Percentiles rank a stretch among this genome's conserved stretches.
phyloP scores from a whole-genome alignment of 2,329 filamentous ascomycete species.

The Furcasterigmium furcatum region DNA sequence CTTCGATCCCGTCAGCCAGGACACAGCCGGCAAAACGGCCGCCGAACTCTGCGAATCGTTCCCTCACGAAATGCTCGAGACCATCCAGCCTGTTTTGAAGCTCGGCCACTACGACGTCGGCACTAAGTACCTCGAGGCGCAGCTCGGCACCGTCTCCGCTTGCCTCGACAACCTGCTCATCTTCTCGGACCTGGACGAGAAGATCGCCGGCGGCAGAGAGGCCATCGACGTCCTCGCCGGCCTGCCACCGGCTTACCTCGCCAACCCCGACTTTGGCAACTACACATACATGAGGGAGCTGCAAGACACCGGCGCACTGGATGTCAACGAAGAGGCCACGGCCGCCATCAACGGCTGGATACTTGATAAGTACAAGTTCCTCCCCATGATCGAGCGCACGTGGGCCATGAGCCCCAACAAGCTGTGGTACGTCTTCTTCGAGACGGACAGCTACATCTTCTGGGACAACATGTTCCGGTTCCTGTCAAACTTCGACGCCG shows the following conservation, averaged over 20 bases:
- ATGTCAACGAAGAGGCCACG: slow-evolving; percentile 21
- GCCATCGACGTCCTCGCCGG: slow-evolving; percentile 42
- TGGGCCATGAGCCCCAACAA: slow-evolving; percentile 42
- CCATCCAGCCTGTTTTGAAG: slow-evolving; percentile 37
- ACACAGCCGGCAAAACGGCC: slow-evolving; percentile 9
- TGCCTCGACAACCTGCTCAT: slow-evolving; percentile 44
- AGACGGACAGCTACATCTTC: slow-evolving; percentile 48
- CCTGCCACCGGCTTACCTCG: slow-evolving; percentile 35
- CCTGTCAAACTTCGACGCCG: slow-evolving; percentile 43
- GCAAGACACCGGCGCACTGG: slow-evolving; percentile 26
- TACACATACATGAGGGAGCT: slow-evolving; percentile 37
- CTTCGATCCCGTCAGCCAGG: slow-evolving; percentile 19
- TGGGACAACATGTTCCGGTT: slow-evolving; percentile 43
- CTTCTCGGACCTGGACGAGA: slow-evolving; percentile 47
- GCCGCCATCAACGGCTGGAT: slow-evolving; percentile 41
- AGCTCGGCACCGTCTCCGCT: slow-evolving; percentile 49
- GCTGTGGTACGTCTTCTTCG: slow-evolving; percentile 54
- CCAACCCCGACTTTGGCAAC: slow-evolving; percentile 27
- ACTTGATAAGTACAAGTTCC: slow-evolving; percentile 55
- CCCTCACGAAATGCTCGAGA: slow-evolving; percentile 17
- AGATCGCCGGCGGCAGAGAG: slow-evolving; percentile 34
- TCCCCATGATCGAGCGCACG: slow-evolving; percentile 50
- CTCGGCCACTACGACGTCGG: slow-evolving; percentile 39
- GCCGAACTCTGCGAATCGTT: slow-evolving; percentile 21
- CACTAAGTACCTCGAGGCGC: slow-evolving; percentile 35